A percentile compares a stretch with the other conserved stretches of the same genome.
Conservation (phyloP, 495 filamentous ascomycete genomes). For the Hypoxylon cercidicola region DNA sequence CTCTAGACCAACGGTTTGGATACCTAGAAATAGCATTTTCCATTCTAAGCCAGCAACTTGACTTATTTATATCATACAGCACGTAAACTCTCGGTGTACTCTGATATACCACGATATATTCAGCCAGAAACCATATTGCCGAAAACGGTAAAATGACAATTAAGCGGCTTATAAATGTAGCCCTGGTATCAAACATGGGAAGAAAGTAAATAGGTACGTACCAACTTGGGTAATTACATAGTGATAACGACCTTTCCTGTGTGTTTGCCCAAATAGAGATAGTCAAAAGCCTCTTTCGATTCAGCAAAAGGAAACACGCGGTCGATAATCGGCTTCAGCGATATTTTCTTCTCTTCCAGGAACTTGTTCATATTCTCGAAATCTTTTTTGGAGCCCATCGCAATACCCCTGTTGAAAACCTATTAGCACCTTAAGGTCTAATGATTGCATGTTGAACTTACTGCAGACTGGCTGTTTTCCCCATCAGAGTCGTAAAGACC, state of each 20-base stretch:
- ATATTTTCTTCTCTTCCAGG: slow-evolving; percentile 44
- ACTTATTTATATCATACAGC: too few species aligned
- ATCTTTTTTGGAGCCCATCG: slow-evolving; percentile 41
- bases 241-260: slow-evolving; percentile 49
- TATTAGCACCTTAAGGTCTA: background rate
- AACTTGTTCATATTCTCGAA: slow-evolving; percentile 40
- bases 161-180: too few species aligned
- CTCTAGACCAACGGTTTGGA: too few species aligned
- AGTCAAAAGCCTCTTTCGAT: slow-evolving; percentile 42
- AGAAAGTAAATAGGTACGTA: too few species aligned
- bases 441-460: slow-evolving; percentile 3
- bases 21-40: too few species aligned
- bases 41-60: too few species aligned
- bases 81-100: too few species aligned
- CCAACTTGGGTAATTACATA: background rate
- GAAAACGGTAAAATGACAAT: too few species aligned
- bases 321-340: slow-evolving; percentile 38
- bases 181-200: too few species aligned
- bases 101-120: too few species aligned
- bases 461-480: slow-evolving; percentile 23
- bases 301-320: slow-evolving; percentile 45
- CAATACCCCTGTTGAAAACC: slow-evolving; percentile 39
- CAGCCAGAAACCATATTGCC: too few species aligned
- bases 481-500: slow-evolving; percentile 28
- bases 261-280: slow-evolving; percentile 46